phyloP scores from a whole-genome alignment of 352 stramenopile species.

The Phytophthora boehmeriae region DNA sequence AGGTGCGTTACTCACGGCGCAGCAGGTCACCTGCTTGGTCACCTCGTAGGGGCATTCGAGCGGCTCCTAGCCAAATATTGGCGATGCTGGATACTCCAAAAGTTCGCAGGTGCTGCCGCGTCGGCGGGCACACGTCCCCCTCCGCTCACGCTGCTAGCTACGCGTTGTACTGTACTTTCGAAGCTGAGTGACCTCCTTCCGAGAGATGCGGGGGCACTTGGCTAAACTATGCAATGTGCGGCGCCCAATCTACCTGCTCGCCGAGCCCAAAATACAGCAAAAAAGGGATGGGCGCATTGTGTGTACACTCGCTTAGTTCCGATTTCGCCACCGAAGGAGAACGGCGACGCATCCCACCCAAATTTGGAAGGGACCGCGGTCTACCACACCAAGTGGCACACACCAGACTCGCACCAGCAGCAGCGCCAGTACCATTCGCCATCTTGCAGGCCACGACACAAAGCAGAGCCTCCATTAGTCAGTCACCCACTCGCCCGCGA shows the following conservation, averaged over 20 bases:
- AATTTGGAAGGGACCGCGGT: conserved; percentile 40
- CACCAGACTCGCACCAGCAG: conserved; percentile 26
- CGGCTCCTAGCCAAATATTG: not conserved
- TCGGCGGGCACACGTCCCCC: too few species aligned
- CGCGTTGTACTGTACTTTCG: too few species aligned
- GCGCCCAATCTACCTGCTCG: too few species aligned
- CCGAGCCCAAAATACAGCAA: not conserved
- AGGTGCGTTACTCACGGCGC: not conserved
- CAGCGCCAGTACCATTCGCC: conserved; percentile 45
- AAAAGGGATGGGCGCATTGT: not conserved
- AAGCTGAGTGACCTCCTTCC: too few species aligned
- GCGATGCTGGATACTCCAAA: not conserved
- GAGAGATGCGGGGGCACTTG: too few species aligned
- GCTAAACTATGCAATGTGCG: too few species aligned
- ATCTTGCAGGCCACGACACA: conserved; percentile 50
- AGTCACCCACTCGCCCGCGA: not conserved
- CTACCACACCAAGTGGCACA: conserved; percentile 28
- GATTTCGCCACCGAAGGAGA: conserved; percentile 12
- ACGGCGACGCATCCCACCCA: conserved; percentile 24
- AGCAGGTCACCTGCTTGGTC: not conserved
- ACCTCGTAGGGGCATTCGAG: not conserved
- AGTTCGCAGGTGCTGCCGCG: not conserved
- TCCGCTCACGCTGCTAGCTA: too few species aligned
- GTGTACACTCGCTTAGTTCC: conserved; percentile 4
- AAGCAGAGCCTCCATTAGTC: not conserved